A percentile compares a stretch with the other conserved stretches of the same genome.
phyloP scores from a whole-genome alignment of 495 filamentous ascomycete genomes.

The Astrothelium macrocarpum region DNA sequence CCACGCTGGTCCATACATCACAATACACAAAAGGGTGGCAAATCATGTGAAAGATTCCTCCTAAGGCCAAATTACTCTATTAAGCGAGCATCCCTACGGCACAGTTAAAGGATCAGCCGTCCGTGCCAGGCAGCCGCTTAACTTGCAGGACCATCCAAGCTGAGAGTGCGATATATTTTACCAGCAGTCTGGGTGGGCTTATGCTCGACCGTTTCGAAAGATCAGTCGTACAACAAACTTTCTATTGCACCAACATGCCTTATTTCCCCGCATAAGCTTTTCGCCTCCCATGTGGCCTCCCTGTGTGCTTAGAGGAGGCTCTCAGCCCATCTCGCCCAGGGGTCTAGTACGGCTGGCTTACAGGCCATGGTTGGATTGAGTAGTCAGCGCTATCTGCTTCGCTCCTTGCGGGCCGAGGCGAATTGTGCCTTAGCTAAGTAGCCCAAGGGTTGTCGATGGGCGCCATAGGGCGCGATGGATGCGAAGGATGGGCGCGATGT shows the following conservation, averaged over 20 bases:
- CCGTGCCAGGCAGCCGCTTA: not conserved
- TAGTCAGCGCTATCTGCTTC: not conserved
- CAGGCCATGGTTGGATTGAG: not conserved
- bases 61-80: too few species aligned
- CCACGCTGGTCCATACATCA: too few species aligned
- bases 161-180: not conserved
- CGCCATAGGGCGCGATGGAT: too few species aligned
- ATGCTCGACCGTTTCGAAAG: not conserved
- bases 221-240: not conserved
- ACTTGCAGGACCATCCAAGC: slow-evolving; percentile 2
- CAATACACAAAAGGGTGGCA: too few species aligned
- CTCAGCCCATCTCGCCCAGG: not conserved
- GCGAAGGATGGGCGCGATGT: too few species aligned
- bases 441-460: too few species aligned
- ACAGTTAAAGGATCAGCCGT: not conserved
- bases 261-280: not conserved
- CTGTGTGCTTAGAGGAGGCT: not conserved
- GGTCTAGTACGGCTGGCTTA: not conserved
- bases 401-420: not conserved
- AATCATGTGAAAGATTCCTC: too few species aligned
- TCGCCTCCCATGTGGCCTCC: not conserved
- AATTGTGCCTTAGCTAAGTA: not conserved
- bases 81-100: not conserved
- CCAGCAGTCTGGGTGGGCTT: not conserved
- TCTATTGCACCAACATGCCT: not conserved